Evolutionary conservation across 2,329 filamentous ascomycete species (phyloP).

Genomic region (Microsporum ferrugineum): DNA sequence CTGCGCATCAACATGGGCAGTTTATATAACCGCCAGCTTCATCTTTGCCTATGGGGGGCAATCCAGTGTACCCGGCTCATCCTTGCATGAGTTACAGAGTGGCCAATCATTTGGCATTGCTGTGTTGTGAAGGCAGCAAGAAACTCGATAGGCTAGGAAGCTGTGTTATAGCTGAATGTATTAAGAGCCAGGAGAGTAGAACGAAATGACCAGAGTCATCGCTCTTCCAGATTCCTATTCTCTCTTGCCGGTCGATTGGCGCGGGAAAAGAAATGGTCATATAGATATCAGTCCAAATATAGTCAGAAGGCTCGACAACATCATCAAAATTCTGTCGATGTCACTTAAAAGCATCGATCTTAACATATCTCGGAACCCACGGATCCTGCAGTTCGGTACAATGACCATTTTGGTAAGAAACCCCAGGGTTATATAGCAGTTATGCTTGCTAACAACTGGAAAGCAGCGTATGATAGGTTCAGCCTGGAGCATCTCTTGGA

Average conservation of each 20-base stretch:
- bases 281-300: too few species aligned
- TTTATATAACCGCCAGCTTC: too few species aligned
- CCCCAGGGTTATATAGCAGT: neutral
- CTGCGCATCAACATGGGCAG: too few species aligned
- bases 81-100: neutral
- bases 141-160: neutral
- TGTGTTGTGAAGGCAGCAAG: neutral
- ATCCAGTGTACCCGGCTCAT: neutral
- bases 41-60: neutral
- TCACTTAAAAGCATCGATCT: too few species aligned
- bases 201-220: too few species aligned
- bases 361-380: too few species aligned
- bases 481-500: neutral
- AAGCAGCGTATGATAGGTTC: neutral
- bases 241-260: too few species aligned
- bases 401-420: neutral
- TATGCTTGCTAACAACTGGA: neutral
- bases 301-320: too few species aligned
- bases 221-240: too few species aligned
- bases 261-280: too few species aligned
- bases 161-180: neutral
- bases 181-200: neutral
- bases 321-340: too few species aligned
- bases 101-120: neutral
- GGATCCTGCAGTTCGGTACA: neutral